Conservation (phyloP, 257 asterid genomes). For the Schizonepeta tenuifolia region DNA sequence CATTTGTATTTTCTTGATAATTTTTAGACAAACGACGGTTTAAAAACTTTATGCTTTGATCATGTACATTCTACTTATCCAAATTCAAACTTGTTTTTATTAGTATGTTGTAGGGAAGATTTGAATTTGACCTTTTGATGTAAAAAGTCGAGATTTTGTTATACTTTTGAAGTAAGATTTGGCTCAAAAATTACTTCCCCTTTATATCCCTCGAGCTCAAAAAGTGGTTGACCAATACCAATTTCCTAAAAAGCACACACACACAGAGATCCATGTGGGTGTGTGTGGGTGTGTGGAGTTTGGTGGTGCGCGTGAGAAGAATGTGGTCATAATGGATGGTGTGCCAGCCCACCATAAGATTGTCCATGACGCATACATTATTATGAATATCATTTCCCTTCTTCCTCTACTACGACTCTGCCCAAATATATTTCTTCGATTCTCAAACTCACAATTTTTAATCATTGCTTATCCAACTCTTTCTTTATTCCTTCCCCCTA, state of each 20-base stretch:
- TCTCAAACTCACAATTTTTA: slow-evolving; percentile 48
- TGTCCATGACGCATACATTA: slow-evolving; percentile 61
- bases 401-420: slow-evolving; percentile 1
- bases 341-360: slow-evolving; percentile 69
- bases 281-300: slow-evolving; percentile 40
- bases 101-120: slow-evolving; percentile 28
- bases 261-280: background rate
- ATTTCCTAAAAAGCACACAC: slow-evolving; percentile 9
- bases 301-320: slow-evolving; percentile 82
- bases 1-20: background rate
- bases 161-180: slow-evolving; percentile 48
- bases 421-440: slow-evolving; percentile 29
- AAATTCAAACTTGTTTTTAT: slow-evolving; percentile 36
- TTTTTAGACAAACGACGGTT: background rate
- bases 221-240: slow-evolving; percentile 35
- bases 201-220: slow-evolving; percentile 33
- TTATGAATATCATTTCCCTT: slow-evolving; percentile 34
- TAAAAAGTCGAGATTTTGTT: slow-evolving; percentile 50
- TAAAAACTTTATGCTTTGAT: background rate
- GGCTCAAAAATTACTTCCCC: slow-evolving; percentile 22
- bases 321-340: slow-evolving; percentile 57
- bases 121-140: slow-evolving; percentile 51
- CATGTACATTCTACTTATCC: slow-evolving; percentile 34
- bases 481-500: background rate
- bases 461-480: slow-evolving; percentile 50